phyloP scores from a whole-genome alignment of 306 rosid genomes.

The Sesbania bispinosa region DNA sequence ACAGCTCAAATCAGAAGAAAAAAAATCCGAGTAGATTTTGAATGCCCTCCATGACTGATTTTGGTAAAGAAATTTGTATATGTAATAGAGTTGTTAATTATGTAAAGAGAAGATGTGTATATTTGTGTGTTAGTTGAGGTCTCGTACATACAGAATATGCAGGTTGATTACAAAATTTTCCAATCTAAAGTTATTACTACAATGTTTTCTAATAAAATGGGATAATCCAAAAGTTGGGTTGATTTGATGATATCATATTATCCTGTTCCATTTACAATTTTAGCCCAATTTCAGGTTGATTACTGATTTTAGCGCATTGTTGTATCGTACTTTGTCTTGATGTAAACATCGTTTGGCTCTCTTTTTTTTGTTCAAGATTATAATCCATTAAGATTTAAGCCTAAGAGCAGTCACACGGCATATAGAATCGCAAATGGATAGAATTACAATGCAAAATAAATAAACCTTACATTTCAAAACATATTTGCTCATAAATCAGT shows the following conservation, averaged over 20 bases:
- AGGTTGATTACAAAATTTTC: not conserved
- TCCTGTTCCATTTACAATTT: not conserved
- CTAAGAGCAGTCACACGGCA: too few species aligned
- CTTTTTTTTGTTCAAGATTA: too few species aligned
- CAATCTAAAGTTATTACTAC: not conserved
- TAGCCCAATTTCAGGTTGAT: not conserved
- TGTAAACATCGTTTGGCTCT: too few species aligned
- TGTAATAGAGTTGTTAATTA: constrained; percentile 31
- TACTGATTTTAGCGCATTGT: too few species aligned
- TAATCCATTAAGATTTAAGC: too few species aligned
- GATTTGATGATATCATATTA: not conserved
- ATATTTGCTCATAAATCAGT: too few species aligned
- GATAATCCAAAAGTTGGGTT: not conserved
- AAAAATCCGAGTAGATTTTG: constrained; percentile 32
- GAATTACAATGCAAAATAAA: too few species aligned
- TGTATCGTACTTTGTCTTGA: too few species aligned
- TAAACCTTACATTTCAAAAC: too few species aligned
- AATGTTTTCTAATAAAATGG: not conserved
- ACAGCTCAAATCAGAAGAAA: constrained; percentile 58
- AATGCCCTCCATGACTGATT: constrained; percentile 11
- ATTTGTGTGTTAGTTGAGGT: constrained; percentile 17
- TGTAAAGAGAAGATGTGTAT: constrained; percentile 8
- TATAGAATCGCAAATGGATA: too few species aligned
- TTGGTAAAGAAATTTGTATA: constrained; percentile 42
- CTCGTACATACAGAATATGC: not conserved